Evolutionary conservation across 768 basidiomycete species (phyloP), one percentile per base, ranked within the genome.

Genomic region (Amanita rubescens): DNA sequence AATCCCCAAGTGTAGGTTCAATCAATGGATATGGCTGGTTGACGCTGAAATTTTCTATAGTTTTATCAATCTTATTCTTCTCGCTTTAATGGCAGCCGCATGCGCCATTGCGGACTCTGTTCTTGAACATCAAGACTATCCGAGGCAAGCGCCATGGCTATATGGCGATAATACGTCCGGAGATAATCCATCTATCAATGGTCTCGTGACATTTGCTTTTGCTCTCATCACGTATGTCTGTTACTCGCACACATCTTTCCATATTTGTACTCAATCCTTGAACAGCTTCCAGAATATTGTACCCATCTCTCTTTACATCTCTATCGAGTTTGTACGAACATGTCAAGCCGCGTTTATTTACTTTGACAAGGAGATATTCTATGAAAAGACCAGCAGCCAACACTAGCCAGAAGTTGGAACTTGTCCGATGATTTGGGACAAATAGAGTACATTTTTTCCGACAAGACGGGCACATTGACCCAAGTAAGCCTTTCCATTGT

Each of bases 271-370:
- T 59, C 12, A 58, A 27, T 17, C 34, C n/a, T 45, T 51, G 32
- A 46, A 27, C 58, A 85, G 85, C 3, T 94, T 98, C 74, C 95
- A 98, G 66, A 94, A 96, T 72, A 91, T 98, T 57, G 85, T 98
- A 7, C 95, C 95, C 2, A 98, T 98, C 65, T 98, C 95, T 38
- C 73, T 98, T 24, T 98, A 98, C 71, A 95, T 98, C 64, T 97
- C 95, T 10, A 95, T 98, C 68, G 95, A 98, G 69, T 84, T 80
- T 53, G 94, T 97, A 43, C 82, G 94, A 53, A 90, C 89, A 2
- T 77, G 78, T 54, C 95, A 98, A 69, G 94, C 95, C 7, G 79
- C 84, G 1, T 98, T 91, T 74, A 98, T 99, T 68, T 98, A 95
- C 71, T 94, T 92, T 63, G 95, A 98, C 67, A 72, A 78, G 53